Conservation (phyloP, 2,329 filamentous ascomycete species). For the Teratosphaeria zuluensis region DNA sequence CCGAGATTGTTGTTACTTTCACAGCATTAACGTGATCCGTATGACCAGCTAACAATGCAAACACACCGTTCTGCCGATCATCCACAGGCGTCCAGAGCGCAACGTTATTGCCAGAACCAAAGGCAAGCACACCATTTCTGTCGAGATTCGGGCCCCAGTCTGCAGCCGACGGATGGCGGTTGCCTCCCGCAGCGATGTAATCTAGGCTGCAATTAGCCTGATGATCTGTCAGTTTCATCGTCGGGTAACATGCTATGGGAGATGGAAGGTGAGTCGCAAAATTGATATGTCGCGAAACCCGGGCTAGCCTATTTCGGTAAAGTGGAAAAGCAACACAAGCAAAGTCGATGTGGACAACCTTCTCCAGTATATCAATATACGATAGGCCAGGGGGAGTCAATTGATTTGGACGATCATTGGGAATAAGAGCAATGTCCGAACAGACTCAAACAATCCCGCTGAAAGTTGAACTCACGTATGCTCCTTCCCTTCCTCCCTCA, state of each 20-base stretch:
- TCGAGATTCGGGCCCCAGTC: conserved; percentile 61
- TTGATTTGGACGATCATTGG: no score
- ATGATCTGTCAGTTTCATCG: neutral
- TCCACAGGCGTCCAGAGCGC: conserved; percentile 72
- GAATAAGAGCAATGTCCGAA: neutral
- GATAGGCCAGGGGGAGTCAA: no score
- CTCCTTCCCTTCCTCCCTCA: conserved; percentile 3
- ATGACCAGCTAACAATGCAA: conserved; percentile 63
- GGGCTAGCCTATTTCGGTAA: neutral
- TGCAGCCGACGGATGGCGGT: conserved; percentile 78
- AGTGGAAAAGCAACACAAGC: neutral
- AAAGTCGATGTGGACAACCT: neutral
- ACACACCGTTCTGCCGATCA: conserved; percentile 47
- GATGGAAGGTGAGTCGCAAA: neutral
- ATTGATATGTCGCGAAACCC: neutral
- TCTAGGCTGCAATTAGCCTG: conserved; percentile 9
- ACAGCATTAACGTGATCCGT: conserved; percentile 72
- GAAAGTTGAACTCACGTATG: conserved; percentile 62
- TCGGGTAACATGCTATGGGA: neutral
- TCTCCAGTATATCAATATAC: no score
- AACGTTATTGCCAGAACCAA: conserved; percentile 79
- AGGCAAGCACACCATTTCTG: conserved; percentile 60
- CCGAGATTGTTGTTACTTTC: conserved; percentile 47
- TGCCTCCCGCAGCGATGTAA: conserved; percentile 71
- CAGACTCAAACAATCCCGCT: neutral